phyloP scores from a whole-genome alignment of 2,329 filamentous ascomycete species.

The Trichoderma sp. region DNA sequence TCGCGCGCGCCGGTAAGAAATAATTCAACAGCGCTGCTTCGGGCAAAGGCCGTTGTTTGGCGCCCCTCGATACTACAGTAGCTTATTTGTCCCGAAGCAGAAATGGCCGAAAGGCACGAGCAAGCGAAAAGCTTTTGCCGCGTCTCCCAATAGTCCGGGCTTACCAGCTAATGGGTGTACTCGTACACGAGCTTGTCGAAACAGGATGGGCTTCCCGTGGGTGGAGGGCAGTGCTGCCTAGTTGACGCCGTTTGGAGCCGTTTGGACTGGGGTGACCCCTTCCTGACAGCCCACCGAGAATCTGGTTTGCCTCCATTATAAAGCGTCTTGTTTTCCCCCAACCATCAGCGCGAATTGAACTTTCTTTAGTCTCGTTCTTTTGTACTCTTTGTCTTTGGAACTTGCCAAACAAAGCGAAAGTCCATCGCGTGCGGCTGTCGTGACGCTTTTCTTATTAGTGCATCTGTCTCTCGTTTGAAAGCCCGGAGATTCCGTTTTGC shows the following conservation, averaged over 20 bases:
- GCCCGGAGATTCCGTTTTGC: neutral
- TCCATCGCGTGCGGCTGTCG: neutral
- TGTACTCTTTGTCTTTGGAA: neutral
- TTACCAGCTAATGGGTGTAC: neutral
- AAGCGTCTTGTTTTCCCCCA: neutral
- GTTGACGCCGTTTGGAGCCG: neutral
- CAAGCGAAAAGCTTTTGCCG: neutral
- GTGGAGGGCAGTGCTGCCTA: slow-evolving; percentile 19
- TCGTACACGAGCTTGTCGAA: slow-evolving; percentile 5
- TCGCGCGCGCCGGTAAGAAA: neutral
- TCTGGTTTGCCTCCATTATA: neutral
- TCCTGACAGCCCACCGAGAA: slow-evolving; percentile 4
- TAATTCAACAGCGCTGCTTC: neutral
- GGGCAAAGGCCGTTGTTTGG: slow-evolving; percentile 4
- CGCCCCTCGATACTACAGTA: neutral
- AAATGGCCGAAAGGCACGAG: slow-evolving; percentile 12
- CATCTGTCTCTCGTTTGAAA: neutral
- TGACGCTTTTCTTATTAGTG: neutral
- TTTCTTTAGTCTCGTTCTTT: slow-evolving; percentile 9
- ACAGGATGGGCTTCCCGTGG: neutral
- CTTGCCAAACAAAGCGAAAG: neutral
- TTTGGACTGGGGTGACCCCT: slow-evolving; percentile 16
- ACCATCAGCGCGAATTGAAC: neutral
- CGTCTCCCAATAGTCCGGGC: neutral
- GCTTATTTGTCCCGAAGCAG: slow-evolving; percentile 7